These are phyloP conservation scores for Pisolithus albus DNA, from an alignment of 768 basidiomycete genomes.

Conservation along the genomic window DNA sequence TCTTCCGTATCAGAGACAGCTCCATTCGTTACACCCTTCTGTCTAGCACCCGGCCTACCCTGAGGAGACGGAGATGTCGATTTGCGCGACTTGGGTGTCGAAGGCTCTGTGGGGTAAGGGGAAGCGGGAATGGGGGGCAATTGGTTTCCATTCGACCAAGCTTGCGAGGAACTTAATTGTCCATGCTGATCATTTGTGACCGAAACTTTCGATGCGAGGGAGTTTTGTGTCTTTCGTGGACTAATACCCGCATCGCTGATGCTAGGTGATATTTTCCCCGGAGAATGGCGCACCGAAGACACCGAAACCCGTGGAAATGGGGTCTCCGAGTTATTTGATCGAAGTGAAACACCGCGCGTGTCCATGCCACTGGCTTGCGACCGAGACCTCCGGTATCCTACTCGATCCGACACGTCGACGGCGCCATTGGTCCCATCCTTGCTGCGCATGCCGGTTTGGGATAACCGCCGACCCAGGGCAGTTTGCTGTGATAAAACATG, in stretches of 20 bases:
- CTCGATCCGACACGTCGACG: conserved; percentile 18
- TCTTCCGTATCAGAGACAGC: conserved; percentile 24
- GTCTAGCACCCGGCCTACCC: conserved; percentile 27
- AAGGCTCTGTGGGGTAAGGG: conserved; percentile 56
- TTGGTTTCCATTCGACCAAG: conserved; percentile 35
- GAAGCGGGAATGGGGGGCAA: conserved; percentile 66
- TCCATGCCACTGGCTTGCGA: conserved; percentile 33
- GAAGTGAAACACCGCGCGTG: conserved; percentile 24
- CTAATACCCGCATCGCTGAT: conserved; percentile 8
- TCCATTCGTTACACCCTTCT: conserved; percentile 23
- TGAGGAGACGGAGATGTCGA: conserved; percentile 29
- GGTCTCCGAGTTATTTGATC: conserved; percentile 20
- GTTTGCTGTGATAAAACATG: conserved; percentile 46
- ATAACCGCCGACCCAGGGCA: conserved; percentile 63
- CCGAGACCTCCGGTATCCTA: conserved; percentile 32
- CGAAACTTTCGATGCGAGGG: conserved; percentile 26
- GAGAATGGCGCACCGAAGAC: conserved; percentile 29
- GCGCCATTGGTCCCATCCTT: conserved; percentile 12
- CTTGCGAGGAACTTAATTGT: conserved; percentile 22
- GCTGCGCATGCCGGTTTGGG: conserved; percentile 40
- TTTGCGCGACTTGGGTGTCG: conserved; percentile 49
- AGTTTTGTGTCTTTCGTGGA: conserved; percentile 23
- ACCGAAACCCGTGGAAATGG: conserved; percentile 24
- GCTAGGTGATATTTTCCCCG: conserved; percentile 23
- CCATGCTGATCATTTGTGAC: conserved; percentile 26